Percentiles rank a stretch among this genome's conserved stretches.
These are phyloP conservation scores for Venturiaceae sp. DNA, from an alignment of 2,329 filamentous ascomycete species.

Conservation along the genomic window DNA sequence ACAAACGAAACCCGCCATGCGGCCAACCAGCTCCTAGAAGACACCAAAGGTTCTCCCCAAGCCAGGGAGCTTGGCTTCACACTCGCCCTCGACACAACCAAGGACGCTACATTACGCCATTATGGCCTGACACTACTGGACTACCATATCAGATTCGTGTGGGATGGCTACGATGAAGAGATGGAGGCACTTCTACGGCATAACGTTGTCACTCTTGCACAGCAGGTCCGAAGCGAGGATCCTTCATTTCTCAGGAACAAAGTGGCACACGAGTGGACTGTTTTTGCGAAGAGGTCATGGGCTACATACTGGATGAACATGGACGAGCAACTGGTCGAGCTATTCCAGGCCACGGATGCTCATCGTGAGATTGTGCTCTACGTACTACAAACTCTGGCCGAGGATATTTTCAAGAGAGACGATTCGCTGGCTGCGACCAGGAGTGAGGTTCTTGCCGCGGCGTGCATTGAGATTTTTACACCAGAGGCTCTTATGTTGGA, in stretches of 20 bases:
- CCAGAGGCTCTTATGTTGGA: conserved; percentile 65
- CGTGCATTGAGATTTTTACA: conserved; percentile 89
- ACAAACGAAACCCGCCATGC: conserved; percentile 72
- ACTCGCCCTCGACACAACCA: conserved; percentile 64
- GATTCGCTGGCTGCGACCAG: conserved; percentile 77
- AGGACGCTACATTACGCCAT: conserved; percentile 77
- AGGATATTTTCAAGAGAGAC: conserved; percentile 88
- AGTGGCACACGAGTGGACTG: conserved; percentile 87
- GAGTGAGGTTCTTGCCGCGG: conserved; percentile 75
- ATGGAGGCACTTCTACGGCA: conserved; percentile 60
- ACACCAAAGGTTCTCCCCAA: conserved; percentile 67
- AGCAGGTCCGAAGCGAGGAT: conserved; percentile 60
- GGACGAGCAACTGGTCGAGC: conserved; percentile 70
- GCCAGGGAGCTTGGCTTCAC: conserved; percentile 79
- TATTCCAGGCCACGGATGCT: conserved; percentile 56
- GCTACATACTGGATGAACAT: conserved; percentile 89
- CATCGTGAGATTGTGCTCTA: conserved; percentile 84
- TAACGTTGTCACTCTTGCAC: conserved; percentile 72
- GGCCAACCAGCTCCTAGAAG: conserved; percentile 77
- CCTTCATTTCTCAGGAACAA: conserved; percentile 85
- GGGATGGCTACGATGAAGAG: conserved; percentile 60
- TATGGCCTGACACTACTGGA: conserved; percentile 90
- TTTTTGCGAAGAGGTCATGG: conserved; percentile 90
- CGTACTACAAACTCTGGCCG: conserved; percentile 82
- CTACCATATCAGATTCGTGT: conserved; percentile 77